Evolutionary conservation across 2,329 filamentous ascomycete genomes (phyloP), one percentile per base, ranked within the genome.

Genomic region (Cytospora chrysosperma): DNA sequence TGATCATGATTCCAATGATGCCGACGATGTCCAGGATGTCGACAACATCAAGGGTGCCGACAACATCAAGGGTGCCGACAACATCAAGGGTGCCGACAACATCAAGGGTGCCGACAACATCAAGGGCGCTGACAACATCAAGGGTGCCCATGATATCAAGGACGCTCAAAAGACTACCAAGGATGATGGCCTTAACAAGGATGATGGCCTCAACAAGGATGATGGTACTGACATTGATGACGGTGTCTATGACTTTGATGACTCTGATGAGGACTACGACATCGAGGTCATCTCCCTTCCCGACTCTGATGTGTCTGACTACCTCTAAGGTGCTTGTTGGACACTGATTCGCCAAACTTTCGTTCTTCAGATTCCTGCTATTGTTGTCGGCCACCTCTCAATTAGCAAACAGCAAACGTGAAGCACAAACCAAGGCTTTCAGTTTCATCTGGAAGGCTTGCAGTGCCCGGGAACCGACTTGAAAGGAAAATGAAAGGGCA

Each of bases 191-290:
- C 5, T 6, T 21, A 28, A 26, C 15, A 32, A 30, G 9, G 52
- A 32, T 21, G n/a, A 17, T 21, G 28, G 4, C 19, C 5, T 6
- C 28, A 21, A 55, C 24, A 30, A 21, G 3, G 9, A n/a, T 4
- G 28, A 26, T 34, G 24, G 7, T 6, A 12, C 37, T 12, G 37
- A 40, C 17, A n/a, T n/a, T n/a, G 15, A 40, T 3, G 37, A 6
- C 19, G 40, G 15, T 32, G 67, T 59, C 27, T 6, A 17, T 4
- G 67, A 69, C 43, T 67, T 68, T 10, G 62, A 68, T n/a, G 53
- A 15, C 3, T 19, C 27, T 26, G 34, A 49, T 21, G 52, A 61
- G 2, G 37, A 59, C 5, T 50, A 43, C 2, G 61, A 60, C 4
- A 32, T 63, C 12, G 56, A 60, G 26, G 37, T 56, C 26, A 54